Evolutionary conservation across 495 filamentous ascomycete genomes (phyloP), one percentile per base, ranked within the genome.

Genomic region (Extremus antarcticus): DNA sequence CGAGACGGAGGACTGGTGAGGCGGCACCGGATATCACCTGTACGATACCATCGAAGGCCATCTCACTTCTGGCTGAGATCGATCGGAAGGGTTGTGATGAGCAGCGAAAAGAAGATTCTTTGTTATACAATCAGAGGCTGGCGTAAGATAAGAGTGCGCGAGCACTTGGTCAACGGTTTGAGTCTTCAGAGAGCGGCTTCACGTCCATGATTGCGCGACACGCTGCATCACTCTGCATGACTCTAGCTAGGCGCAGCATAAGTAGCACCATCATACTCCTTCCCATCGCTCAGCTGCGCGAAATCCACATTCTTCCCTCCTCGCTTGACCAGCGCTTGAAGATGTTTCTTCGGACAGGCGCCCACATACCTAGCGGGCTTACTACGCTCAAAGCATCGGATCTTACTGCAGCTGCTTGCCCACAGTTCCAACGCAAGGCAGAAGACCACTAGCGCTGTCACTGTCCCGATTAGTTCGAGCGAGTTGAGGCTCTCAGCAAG

Each of bases 361-460:
- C 74, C 68, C 10, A 43, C 52, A 62, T 73, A 76, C 25, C 56
- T 56, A 52, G 65, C 64, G 55, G 60, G 64, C 20, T 48, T 54
- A 25, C 53, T 57, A 21, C 57, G 56, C 20, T 55, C 48, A n/a
- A 25, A 51, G 47, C 32, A 58, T 21, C 47, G 46, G 21, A 80
- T 70, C 40, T 68, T 61, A 32, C 58, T 59, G 57, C 72, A 76
- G 23, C 69, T 76, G 22, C 65, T 66, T 19, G 76, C 78, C 57
- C 68, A 74, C 1, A 80, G 60, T 61, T 83, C 79, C 15, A 80
- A 45, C 15, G 72, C 41, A 49, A 80, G 58, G 13, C 74, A 71
- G 52, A 73, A 71, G 15, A 71, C 57, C 3, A 75, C 62, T 22
- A 82, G 60, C 10, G 72, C 64, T 10, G 77, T 76, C 1, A 74